These are phyloP conservation scores for Larix sibirica DNA, from an alignment of 83 land plant species.

Conservation along the genomic window DNA sequence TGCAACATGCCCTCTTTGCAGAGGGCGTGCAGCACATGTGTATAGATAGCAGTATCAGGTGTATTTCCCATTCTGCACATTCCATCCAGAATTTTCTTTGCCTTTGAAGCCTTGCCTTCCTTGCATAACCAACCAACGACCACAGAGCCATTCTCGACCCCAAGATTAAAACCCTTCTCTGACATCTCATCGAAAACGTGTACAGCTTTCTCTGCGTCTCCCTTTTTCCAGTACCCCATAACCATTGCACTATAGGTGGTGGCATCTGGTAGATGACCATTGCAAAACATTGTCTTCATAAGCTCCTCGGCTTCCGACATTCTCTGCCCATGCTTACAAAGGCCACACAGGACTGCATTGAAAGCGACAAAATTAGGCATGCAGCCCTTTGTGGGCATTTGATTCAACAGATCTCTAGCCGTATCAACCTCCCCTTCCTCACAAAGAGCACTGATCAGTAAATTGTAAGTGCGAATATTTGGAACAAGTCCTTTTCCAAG, in stretches of 20 bases:
- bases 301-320: conserved; percentile 21
- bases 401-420: neutral
- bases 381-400: conserved; percentile 29
- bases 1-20: too few species aligned
- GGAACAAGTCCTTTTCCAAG: conserved; percentile 27
- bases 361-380: conserved; percentile 22
- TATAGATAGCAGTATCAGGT: too few species aligned
- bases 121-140: too few species aligned
- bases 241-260: conserved; percentile 18
- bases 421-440: conserved; percentile 9
- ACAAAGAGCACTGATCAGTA: conserved; percentile 27
- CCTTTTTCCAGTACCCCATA: too few species aligned
- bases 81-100: too few species aligned
- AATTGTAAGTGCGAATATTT: conserved; percentile 24
- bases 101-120: too few species aligned
- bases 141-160: too few species aligned
- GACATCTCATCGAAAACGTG: too few species aligned
- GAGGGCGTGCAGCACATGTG: too few species aligned
- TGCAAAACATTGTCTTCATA: conserved; percentile 26
- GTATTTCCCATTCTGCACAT: too few species aligned
- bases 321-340: conserved; percentile 24
- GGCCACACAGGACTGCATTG: conserved; percentile 38
- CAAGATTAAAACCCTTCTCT: too few species aligned
- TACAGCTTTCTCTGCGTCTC: too few species aligned
- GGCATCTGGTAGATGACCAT: conserved; percentile 26